Base-by-base conservation (phyloP, 306 rosid species). In the Chamaecrista fasciculata region DNA sequence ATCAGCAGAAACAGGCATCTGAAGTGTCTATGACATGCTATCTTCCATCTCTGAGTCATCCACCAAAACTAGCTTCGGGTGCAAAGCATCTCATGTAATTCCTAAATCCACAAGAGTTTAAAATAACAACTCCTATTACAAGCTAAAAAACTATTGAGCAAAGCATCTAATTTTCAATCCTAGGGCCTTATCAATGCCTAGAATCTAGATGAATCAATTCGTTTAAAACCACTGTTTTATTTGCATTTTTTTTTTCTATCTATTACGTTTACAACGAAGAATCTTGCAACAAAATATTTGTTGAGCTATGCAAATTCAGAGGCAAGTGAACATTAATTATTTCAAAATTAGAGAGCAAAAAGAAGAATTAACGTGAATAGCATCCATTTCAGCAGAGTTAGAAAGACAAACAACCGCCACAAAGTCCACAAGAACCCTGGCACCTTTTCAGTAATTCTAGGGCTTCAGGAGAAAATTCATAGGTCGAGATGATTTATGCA, bases 1-100 rank as follows among this genome's bases (percentile, higher is more conserved):
- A 78, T 21, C 28, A 16, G 59, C 59, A 6, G 11, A 51, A 16
- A 29, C 66, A 51, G 24, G 50, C 60, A 62, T 71, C 60, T 3
- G 9, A 77, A 37, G 3, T 15, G 55, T 64, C 33, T n/a, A n/a
- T n/a, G n/a, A n/a, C 0, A 0, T 64, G 25, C 44, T 55, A 25
- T n/a, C 34, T 9, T 25, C 36, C 2, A 9, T 26, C 49, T 8
- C 19, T 20, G 33, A 18, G 11, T 39, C 67, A 39, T 23, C 34
- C 19, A 39, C 28, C 11, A 12, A 2, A 39, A 39, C 20, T 62
- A 5, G 48, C 42, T 62, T 23, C 49, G 6, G 6, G 39, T 39
- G 42, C 37, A 44, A 43, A 39, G 33, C 33, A 26, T 26, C 14
- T 19, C 43, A 39, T 43, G 40, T 63, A 37, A 62, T 70, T 77